phyloP scores from a whole-genome alignment of 257 asterid genomes.

The Cruciata laevipes region DNA sequence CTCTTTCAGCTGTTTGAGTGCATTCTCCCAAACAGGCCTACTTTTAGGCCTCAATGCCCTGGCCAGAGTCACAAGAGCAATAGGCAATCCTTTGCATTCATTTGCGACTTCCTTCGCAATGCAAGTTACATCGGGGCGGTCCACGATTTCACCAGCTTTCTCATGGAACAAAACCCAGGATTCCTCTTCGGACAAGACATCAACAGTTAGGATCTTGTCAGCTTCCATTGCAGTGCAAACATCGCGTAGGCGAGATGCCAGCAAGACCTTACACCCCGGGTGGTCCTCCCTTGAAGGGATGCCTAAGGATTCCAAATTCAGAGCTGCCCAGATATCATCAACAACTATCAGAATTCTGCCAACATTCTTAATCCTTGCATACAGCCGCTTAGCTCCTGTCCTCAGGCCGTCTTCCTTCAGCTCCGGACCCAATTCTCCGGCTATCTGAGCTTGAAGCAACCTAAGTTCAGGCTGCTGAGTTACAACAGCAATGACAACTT shows the following conservation, averaged over 20 bases:
- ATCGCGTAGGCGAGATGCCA: constrained; percentile 12
- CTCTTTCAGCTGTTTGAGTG: neutral
- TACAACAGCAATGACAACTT: constrained; percentile 16
- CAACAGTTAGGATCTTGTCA: neutral
- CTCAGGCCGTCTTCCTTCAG: constrained; percentile 1
- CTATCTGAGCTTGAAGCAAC: constrained; percentile 17
- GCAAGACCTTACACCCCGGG: constrained; percentile 17
- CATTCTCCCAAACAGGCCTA: constrained; percentile 19
- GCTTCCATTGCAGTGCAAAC: constrained; percentile 15
- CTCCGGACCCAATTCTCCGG: constrained; percentile 14
- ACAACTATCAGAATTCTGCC: constrained; percentile 23
- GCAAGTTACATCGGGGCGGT: neutral
- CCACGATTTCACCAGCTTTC: constrained; percentile 7
- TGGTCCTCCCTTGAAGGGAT: constrained; percentile 9
- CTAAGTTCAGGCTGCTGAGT: constrained; percentile 1
- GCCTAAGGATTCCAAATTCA: constrained; percentile 21
- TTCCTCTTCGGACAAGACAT: constrained; percentile 17
- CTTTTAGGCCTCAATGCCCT: constrained; percentile 7
- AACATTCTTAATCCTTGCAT: constrained; percentile 5
- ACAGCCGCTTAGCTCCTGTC: constrained; percentile 8
- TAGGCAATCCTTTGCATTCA: constrained; percentile 25
- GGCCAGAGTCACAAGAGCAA: constrained; percentile 25
- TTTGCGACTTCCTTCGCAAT: constrained; percentile 22
- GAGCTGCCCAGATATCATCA: constrained; percentile 27
- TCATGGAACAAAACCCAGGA: constrained; percentile 23